phyloP scores from a whole-genome alignment of 371 early-diverging fungal species.

The Mucor indicus region DNA sequence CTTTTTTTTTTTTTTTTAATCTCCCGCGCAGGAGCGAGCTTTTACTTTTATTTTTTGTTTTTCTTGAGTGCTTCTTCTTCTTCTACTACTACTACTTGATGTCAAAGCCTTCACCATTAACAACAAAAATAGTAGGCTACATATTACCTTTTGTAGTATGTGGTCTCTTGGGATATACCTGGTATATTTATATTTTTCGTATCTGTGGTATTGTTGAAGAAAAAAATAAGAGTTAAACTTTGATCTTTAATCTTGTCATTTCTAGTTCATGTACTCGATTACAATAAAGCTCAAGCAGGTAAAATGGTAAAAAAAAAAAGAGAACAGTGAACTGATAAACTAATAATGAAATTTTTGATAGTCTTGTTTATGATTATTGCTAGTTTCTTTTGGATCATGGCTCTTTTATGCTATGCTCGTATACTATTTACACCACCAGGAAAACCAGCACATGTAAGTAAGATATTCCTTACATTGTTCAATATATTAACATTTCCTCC shows the following conservation, averaged over 20 bases:
- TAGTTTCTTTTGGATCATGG: conserved; percentile 39
- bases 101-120: conserved; percentile 20
- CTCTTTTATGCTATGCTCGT: conserved; percentile 44
- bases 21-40: too few relatives aligned
- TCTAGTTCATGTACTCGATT: conserved; percentile 11
- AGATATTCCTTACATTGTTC: not conserved
- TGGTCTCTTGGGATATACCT: conserved; percentile 40
- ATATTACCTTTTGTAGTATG: conserved; percentile 35
- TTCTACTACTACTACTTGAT: not conserved
- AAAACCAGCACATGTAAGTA: conserved; percentile 23
- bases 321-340: too few relatives aligned
- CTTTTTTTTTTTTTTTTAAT: too few relatives aligned
- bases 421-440: conserved; percentile 51
- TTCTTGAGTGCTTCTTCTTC: not conserved
- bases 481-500: not conserved
- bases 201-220: conserved; percentile 39
- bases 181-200: conserved; percentile 53
- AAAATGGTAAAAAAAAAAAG: not conserved
- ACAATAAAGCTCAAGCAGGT: conserved; percentile 31
- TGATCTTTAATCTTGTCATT: not conserved
- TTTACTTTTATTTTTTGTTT: not conserved
- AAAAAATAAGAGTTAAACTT: too few relatives aligned
- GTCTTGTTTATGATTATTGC: conserved; percentile 45
- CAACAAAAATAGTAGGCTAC: conserved; percentile 16
- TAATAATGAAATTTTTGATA: conserved; percentile 8